These are phyloP conservation scores for Saksenaea oblongispora DNA, from an alignment of 371 early-diverging fungal genomes.

Conservation along the genomic window DNA sequence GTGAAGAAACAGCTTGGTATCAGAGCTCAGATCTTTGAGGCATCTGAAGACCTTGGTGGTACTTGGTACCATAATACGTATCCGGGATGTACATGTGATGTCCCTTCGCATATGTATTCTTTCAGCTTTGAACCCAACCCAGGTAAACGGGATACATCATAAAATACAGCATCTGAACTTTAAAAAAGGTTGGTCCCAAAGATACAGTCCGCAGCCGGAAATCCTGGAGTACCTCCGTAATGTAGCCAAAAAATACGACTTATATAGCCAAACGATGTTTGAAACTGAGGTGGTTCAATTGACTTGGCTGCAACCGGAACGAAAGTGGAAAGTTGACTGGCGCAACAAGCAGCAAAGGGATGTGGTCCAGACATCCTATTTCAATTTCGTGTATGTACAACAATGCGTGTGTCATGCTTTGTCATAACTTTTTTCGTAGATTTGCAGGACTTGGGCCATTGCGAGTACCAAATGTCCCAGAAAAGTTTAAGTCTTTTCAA, in stretches of 20 bases:
- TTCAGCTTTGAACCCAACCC: constrained; percentile 49
- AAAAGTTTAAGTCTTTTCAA: constrained; percentile 46
- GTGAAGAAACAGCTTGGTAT: constrained; percentile 52
- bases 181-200: constrained; percentile 43
- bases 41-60: constrained; percentile 56
- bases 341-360: constrained; percentile 10
- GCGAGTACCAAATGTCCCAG: constrained; percentile 52
- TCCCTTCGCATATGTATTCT: constrained; percentile 59
- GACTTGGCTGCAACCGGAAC: constrained; percentile 44
- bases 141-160: constrained; percentile 13
- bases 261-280: constrained; percentile 49
- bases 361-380: constrained; percentile 13
- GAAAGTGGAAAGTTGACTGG: constrained; percentile 50
- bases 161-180: constrained; percentile 14
- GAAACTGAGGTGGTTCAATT: constrained; percentile 43
- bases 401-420: neutral
- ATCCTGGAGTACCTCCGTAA: constrained; percentile 52
- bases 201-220: constrained; percentile 46
- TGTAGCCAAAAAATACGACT: constrained; percentile 49
- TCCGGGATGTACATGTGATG: constrained; percentile 65
- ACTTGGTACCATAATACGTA: constrained; percentile 66
- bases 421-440: constrained; percentile 15
- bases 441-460: constrained; percentile 40
- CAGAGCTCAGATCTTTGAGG: constrained; percentile 55
- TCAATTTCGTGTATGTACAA: constrained; percentile 33